Conservation (phyloP, 805 yeast genomes). For the Yamadazyma philogaea region DNA sequence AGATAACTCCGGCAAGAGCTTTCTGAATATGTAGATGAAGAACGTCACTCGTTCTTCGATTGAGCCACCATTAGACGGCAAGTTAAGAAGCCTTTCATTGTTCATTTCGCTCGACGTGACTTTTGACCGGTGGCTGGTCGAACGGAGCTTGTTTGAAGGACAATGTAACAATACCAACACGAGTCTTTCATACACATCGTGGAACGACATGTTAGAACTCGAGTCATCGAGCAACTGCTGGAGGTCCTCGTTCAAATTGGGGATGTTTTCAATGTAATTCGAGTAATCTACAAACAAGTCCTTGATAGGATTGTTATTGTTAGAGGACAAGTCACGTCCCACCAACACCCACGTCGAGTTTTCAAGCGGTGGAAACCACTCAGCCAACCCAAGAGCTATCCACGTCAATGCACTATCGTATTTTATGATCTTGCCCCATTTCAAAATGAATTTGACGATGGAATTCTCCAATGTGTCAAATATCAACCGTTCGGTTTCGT, state of each 20-base stretch:
- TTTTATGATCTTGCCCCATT: constrained; percentile 76
- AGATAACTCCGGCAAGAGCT: constrained; percentile 70
- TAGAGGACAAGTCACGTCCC: constrained; percentile 45
- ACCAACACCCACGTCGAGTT: constrained; percentile 52
- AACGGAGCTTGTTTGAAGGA: constrained; percentile 56
- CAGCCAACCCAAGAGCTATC: constrained; percentile 85
- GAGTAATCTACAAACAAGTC: constrained; percentile 37
- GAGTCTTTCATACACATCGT: constrained; percentile 71
- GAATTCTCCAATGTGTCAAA: constrained; percentile 57
- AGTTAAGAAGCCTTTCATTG: constrained; percentile 26
- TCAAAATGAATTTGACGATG: constrained; percentile 58
- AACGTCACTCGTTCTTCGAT: constrained; percentile 65
- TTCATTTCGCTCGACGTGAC: neutral
- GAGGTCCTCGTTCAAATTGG: constrained; percentile 20
- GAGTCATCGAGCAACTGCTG: constrained; percentile 24
- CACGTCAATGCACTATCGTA: constrained; percentile 83
- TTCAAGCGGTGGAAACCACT: constrained; percentile 75
- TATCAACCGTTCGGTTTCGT: constrained; percentile 34
- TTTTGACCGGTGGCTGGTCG: constrained; percentile 24
- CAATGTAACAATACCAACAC: constrained; percentile 73
- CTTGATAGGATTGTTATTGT: constrained; percentile 25
- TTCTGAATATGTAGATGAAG: constrained; percentile 62
- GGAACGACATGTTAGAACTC: constrained; percentile 46
- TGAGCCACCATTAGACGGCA: constrained; percentile 59
- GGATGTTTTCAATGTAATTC: constrained; percentile 33